Conservation (phyloP, 352 stramenopile species). For the Stephanocyclus meneghinianus region DNA sequence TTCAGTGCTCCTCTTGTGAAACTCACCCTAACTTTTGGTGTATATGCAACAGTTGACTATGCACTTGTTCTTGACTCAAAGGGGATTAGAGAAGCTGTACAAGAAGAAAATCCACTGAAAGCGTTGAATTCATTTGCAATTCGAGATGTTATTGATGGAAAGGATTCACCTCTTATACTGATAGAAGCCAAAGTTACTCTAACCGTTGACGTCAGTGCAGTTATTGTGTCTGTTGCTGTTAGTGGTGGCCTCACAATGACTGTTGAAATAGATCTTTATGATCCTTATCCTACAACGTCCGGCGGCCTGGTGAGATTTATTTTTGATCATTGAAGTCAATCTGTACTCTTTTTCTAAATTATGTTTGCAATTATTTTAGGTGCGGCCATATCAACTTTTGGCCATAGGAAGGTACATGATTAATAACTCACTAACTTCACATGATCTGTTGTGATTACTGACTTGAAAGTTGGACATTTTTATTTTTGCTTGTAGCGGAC, state of each 20-base stretch:
- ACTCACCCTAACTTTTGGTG: conserved; percentile 31
- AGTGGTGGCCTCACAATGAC: conserved; percentile 23
- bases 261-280: conserved; percentile 42
- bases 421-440: neutral
- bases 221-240: conserved; percentile 33
- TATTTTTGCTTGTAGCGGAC: conserved; percentile 4
- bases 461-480: no score
- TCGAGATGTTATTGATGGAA: conserved; percentile 45
- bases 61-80: conserved; percentile 36
- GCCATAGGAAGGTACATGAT: neutral
- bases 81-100: conserved; percentile 42
- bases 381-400: conserved; percentile 47
- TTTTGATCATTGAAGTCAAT: no score
- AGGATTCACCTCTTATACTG: conserved; percentile 34
- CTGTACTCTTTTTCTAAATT: no score
- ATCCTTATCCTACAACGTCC: conserved; percentile 39
- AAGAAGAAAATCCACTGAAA: conserved; percentile 43
- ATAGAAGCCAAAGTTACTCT: conserved; percentile 26
- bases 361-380: neutral
- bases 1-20: conserved; percentile 21
- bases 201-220: conserved; percentile 22
- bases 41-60: conserved; percentile 20
- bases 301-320: conserved; percentile 15
- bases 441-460: neutral
- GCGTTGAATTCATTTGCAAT: conserved; percentile 49